These are phyloP conservation scores for Populus nigra DNA, from an alignment of 345 rosid genomes.

Conservation along the genomic window DNA sequence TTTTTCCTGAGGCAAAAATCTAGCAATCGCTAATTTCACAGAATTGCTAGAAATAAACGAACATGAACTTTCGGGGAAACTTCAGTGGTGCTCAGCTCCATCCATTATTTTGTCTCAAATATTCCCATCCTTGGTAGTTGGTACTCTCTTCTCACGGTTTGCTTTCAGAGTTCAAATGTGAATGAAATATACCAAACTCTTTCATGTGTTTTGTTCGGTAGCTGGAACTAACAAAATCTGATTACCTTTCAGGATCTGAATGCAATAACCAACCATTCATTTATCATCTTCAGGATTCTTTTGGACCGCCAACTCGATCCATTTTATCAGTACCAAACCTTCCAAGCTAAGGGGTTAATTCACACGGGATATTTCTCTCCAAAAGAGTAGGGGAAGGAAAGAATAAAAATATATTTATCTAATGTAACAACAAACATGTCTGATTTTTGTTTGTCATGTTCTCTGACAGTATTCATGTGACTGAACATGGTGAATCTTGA, in stretches of 20 bases:
- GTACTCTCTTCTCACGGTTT: neutral
- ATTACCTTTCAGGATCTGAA: no score
- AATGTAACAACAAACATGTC: neutral
- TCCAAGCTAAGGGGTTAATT: neutral
- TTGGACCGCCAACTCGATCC: neutral
- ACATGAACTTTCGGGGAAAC: neutral
- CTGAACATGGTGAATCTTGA: slow-evolving; percentile 9
- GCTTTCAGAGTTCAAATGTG: neutral
- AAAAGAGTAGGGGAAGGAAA: no score
- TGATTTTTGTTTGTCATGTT: neutral
- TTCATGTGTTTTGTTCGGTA: neutral
- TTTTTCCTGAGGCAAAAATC: no score
- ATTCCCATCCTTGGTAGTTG: neutral
- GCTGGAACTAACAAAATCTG: neutral
- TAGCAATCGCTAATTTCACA: no score
- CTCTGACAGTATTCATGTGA: neutral
- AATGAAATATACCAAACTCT: neutral
- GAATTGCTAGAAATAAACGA: neutral
- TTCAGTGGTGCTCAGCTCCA: neutral
- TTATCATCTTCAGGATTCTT: neutral
- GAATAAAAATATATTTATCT: no score
- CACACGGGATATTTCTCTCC: neutral
- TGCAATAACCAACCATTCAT: neutral
- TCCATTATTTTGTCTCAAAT: neutral
- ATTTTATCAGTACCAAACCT: no score